Percentiles rank a stretch among this genome's conserved stretches.
Conservation (phyloP, 2,329 filamentous ascomycete genomes). For the Colletotrichum lupini region DNA sequence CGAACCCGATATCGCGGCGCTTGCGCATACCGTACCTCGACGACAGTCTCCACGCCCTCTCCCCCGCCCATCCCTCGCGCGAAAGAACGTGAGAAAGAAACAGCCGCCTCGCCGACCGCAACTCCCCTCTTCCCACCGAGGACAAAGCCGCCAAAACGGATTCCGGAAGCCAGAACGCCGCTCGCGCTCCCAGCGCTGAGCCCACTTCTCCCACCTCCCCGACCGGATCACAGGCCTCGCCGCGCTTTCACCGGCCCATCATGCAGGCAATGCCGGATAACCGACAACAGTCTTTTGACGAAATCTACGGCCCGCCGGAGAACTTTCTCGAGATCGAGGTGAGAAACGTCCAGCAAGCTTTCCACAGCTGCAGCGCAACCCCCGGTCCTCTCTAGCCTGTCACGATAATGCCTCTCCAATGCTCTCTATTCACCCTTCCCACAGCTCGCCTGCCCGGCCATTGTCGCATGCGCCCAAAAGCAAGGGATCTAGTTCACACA, state of each 20-base stretch:
- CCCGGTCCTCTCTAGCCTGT: background rate
- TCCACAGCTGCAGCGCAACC: background rate
- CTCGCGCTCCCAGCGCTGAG: conserved; percentile 46
- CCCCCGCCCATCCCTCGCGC: background rate
- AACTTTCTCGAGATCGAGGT: conserved; percentile 99
- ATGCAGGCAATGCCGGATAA: conserved; percentile 77
- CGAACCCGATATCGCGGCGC: background rate
- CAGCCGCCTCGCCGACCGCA: background rate
- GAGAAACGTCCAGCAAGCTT: conserved; percentile 39
- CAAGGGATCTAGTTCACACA: background rate
- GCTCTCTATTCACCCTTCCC: background rate
- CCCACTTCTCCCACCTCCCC: conserved; percentile 38
- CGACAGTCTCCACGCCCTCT: background rate
- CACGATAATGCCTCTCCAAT: background rate
- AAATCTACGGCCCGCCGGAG: conserved; percentile 98
- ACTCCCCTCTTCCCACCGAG: background rate
- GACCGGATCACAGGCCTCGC: conserved; percentile 42
- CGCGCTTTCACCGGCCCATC: conserved; percentile 60
- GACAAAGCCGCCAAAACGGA: conserved; percentile 54
- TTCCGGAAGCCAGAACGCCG: conserved; percentile 50
- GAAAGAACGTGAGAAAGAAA: background rate
- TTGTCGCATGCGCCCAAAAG: background rate
- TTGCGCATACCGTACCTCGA: background rate
- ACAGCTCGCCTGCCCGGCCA: background rate
- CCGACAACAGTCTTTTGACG: conserved; percentile 95